Conservation (phyloP, 78 protist species). For the Anaeramoeba flamelloides region DNA sequence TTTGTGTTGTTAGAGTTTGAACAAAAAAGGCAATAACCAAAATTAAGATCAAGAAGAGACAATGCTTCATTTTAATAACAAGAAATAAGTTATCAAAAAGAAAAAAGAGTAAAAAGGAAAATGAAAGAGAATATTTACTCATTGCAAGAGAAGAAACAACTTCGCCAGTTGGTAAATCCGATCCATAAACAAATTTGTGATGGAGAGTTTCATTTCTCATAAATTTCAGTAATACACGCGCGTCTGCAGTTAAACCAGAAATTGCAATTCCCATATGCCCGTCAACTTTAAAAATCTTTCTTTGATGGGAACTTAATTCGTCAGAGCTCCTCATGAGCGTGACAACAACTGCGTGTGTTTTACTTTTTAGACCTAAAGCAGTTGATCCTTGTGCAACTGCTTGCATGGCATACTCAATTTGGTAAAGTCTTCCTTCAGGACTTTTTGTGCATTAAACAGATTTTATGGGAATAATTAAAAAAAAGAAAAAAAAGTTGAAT, state of each 20-base stretch:
- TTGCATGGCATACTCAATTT: slow-evolving; percentile 27
- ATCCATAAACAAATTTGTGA: slow-evolving; percentile 4
- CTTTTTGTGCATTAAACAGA: no score
- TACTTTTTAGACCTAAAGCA: background rate
- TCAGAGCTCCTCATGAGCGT: slow-evolving; percentile 2
- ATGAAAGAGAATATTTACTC: no score
- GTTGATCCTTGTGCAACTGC: slow-evolving; percentile 10
- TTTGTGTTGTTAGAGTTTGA: no score
- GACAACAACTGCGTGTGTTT: slow-evolving; percentile 11
- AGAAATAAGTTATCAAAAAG: no score
- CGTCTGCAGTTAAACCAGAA: slow-evolving; percentile 31
- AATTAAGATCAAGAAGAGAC: no score
- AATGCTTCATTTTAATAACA: no score
- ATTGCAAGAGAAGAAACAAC: no score
- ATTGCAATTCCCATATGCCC: background rate
- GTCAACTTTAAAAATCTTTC: slow-evolving; percentile 8
- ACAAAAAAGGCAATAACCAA: no score
- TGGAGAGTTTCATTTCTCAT: background rate
- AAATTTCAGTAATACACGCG: background rate
- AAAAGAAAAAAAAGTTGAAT: no score
- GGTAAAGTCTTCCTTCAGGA: slow-evolving; percentile 26
- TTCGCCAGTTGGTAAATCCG: no score
- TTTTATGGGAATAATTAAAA: no score
- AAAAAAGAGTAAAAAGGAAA: no score
- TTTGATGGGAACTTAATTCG: background rate